These are phyloP conservation scores for Odontarrhena argentea DNA, from an alignment of 345 rosid genomes.

Conservation along the genomic window DNA sequence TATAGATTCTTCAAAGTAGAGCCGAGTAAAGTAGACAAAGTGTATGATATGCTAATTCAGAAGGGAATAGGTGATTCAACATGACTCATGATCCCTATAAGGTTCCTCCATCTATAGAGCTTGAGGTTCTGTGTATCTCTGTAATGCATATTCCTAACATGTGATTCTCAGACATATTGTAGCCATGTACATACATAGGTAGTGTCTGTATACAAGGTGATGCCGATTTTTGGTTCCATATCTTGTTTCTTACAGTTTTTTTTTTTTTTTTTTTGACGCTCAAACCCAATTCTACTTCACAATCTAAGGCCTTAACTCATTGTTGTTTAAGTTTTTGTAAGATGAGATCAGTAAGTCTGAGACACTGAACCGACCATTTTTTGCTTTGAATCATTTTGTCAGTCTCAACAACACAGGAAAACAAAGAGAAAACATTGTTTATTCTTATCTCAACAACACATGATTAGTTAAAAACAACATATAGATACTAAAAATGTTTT, in stretches of 20 bases:
- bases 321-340: not conserved
- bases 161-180: slow-evolving; percentile 22
- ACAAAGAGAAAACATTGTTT: not conserved
- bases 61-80: slow-evolving; percentile 57
- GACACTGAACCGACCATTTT: not conserved
- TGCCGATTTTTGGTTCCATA: slow-evolving; percentile 5
- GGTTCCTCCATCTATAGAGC: not conserved
- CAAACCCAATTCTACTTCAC: not conserved
- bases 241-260: slow-evolving; percentile 8
- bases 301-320: not conserved
- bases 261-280: not conserved
- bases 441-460: not conserved
- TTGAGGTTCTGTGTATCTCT: slow-evolving; percentile 13
- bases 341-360: not conserved
- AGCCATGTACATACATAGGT: slow-evolving; percentile 28
- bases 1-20: slow-evolving; percentile 78
- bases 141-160: slow-evolving; percentile 22
- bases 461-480: not conserved
- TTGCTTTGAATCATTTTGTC: not conserved
- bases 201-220: slow-evolving; percentile 12
- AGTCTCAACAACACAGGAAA: slow-evolving; percentile 9
- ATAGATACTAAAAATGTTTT: not conserved
- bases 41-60: slow-evolving; percentile 75
- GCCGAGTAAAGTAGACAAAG: slow-evolving; percentile 71
- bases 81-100: slow-evolving; percentile 40